These are phyloP conservation scores for Echeveria elegans DNA, from an alignment of 164 flowering plant genomes.

Conservation along the genomic window DNA sequence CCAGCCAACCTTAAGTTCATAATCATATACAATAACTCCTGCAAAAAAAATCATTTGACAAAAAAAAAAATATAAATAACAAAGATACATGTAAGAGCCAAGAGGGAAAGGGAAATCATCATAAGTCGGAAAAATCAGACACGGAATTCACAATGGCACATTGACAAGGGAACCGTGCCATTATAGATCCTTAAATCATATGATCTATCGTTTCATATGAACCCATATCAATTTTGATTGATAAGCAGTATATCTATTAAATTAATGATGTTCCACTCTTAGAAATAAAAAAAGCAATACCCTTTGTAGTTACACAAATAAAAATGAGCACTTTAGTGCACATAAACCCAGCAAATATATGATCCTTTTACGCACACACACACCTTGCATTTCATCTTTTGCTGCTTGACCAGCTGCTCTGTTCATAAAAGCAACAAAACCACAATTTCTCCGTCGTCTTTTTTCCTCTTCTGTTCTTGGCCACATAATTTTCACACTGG, in stretches of 20 bases:
- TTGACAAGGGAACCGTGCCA: neutral
- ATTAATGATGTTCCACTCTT: neutral
- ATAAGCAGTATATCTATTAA: neutral
- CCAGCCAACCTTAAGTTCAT: constrained; percentile 98
- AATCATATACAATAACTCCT: constrained; percentile 96
- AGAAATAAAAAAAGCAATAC: neutral
- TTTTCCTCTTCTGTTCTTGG: constrained; percentile 97
- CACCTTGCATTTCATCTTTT: constrained; percentile 99
- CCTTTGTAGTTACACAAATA: neutral
- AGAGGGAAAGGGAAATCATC: neutral
- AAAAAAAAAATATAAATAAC: neutral
- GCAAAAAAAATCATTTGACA: constrained; percentile 10
- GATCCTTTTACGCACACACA: neutral
- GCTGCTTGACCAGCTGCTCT: constrained; percentile 99
- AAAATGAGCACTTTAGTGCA: neutral
- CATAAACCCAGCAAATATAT: neutral
- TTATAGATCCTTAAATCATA: neutral
- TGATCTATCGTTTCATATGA: neutral
- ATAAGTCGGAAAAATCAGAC: neutral
- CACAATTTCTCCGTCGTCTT: constrained; percentile 93
- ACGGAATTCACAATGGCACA: neutral
- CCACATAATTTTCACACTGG: constrained; percentile 99
- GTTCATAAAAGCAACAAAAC: constrained; percentile 99
- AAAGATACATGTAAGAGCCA: neutral
- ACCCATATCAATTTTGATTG: neutral